Percentiles rank a stretch among this genome's conserved stretches.
phyloP scores from a whole-genome alignment of 1,284 basidiomycete genomes.

The Singerocomus inundabilis region DNA sequence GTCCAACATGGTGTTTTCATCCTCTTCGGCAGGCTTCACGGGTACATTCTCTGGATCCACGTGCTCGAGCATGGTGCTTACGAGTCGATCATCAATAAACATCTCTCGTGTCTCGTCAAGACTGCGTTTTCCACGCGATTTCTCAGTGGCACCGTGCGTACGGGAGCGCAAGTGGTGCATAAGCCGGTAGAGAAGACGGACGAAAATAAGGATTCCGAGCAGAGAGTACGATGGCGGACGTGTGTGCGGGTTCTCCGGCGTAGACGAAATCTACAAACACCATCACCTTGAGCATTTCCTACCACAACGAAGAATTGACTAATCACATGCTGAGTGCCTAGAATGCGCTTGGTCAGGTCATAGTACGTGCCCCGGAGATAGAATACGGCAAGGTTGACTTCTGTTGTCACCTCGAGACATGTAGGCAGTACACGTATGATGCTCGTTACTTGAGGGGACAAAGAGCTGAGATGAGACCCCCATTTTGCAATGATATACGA shows the following conservation, averaged over 20 bases:
- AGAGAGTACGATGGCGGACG: constrained; percentile 83
- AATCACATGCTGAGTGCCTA: constrained; percentile 73
- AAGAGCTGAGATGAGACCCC: constrained; percentile 36
- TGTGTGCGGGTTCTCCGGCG: constrained; percentile 66
- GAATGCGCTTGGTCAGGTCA: constrained; percentile 67
- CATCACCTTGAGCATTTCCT: constrained; percentile 1
- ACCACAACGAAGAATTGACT: too few species aligned
- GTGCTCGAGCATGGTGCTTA: constrained; percentile 57
- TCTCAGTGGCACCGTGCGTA: constrained; percentile 18
- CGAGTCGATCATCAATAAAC: constrained; percentile 63
- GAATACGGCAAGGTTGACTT: constrained; percentile 81
- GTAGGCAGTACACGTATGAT: constrained; percentile 46
- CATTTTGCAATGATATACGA: constrained; percentile 58
- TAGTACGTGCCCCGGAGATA: constrained; percentile 82
- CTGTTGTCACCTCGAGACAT: constrained; percentile 53
- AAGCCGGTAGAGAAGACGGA: constrained; percentile 70
- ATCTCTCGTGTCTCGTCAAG: constrained; percentile 44
- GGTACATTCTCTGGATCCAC: constrained; percentile 52
- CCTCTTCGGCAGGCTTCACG: constrained; percentile 61
- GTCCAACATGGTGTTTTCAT: constrained; percentile 64
- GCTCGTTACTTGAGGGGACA: constrained; percentile 37
- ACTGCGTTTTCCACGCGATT: constrained; percentile 35
- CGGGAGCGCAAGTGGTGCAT: constrained; percentile 41
- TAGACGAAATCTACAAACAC: constrained; percentile 63
- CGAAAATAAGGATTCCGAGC: constrained; percentile 71